These are phyloP conservation scores for Podila epigama DNA, from an alignment of 192 early-diverging fungal species.

Conservation along the genomic window DNA sequence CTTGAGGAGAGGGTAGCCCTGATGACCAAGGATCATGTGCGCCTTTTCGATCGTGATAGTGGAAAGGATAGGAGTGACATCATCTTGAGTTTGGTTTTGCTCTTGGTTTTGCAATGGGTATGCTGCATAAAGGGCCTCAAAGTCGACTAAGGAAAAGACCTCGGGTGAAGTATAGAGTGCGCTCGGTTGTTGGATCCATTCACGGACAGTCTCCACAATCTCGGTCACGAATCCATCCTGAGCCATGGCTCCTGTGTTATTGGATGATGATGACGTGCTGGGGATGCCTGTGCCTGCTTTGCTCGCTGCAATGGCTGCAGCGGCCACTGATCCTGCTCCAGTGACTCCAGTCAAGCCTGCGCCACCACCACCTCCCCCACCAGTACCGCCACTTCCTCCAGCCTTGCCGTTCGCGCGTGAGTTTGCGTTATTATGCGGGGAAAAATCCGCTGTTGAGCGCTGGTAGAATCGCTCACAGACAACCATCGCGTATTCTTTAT, in stretches of 20 bases:
- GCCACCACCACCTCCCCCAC: slow-evolving; percentile 9
- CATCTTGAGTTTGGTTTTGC: slow-evolving; percentile 63
- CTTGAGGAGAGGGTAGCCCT: slow-evolving; percentile 70
- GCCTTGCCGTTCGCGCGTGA: not conserved
- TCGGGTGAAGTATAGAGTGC: slow-evolving; percentile 53
- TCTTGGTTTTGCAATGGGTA: slow-evolving; percentile 60
- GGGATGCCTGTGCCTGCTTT: slow-evolving; percentile 37
- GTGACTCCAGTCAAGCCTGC: slow-evolving; percentile 11
- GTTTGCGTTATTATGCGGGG: not conserved
- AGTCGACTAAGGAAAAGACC: slow-evolving; percentile 57
- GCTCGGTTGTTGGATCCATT: slow-evolving; percentile 57
- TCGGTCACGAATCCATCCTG: slow-evolving; percentile 42
- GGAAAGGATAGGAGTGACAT: slow-evolving; percentile 61
- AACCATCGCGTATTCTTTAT: slow-evolving; percentile 48
- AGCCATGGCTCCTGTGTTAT: slow-evolving; percentile 3
- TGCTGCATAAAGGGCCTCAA: slow-evolving; percentile 52
- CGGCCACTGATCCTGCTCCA: slow-evolving; percentile 35
- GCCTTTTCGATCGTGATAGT: slow-evolving; percentile 71
- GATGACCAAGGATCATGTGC: slow-evolving; percentile 65
- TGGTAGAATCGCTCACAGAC: slow-evolving; percentile 48
- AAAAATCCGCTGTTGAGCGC: slow-evolving; percentile 44
- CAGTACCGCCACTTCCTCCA: too few relatives aligned
- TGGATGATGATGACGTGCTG: slow-evolving; percentile 3
- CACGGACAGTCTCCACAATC: slow-evolving; percentile 44
- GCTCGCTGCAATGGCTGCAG: slow-evolving; percentile 38